phyloP scores from a whole-genome alignment of 2,329 filamentous ascomycete genomes.

The Coleophoma cylindrospora region DNA sequence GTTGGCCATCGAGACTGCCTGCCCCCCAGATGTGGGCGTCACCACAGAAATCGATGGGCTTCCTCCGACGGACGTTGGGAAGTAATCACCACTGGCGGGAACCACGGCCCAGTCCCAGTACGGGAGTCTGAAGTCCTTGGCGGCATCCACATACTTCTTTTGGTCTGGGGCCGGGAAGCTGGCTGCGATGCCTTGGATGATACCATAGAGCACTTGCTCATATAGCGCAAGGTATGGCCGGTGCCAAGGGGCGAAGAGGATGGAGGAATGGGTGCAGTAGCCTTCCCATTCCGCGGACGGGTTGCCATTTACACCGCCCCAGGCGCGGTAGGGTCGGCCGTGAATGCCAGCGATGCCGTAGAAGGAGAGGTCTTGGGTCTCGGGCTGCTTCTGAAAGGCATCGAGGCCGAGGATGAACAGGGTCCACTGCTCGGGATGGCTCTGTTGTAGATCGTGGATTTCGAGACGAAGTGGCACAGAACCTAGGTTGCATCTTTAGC shows the following conservation, averaged over 20 bases:
- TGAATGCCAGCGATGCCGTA: constrained; percentile 81
- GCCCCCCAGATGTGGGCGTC: constrained; percentile 28
- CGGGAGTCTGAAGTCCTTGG: constrained; percentile 34
- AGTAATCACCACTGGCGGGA: constrained; percentile 26
- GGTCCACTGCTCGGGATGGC: constrained; percentile 62
- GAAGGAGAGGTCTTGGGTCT: constrained; percentile 66
- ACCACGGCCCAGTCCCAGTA: constrained; percentile 44
- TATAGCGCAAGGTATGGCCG: constrained; percentile 68
- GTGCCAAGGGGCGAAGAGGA: constrained; percentile 79
- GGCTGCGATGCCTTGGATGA: constrained; percentile 42
- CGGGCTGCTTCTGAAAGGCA: constrained; percentile 59
- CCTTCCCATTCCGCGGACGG: constrained; percentile 14
- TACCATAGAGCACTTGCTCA: constrained; percentile 39
- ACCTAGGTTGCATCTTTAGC: constrained; percentile 5
- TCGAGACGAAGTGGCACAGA: constrained; percentile 49
- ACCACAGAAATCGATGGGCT: constrained; percentile 12
- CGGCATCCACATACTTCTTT: constrained; percentile 39
- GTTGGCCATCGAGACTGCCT: constrained; percentile 57
- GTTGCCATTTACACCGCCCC: constrained; percentile 47
- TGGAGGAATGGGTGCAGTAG: constrained; percentile 73
- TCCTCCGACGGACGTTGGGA: constrained; percentile 28
- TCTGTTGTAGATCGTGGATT: constrained; percentile 59
- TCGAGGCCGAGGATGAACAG: constrained; percentile 71
- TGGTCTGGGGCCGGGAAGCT: constrained; percentile 40
- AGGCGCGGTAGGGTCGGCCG: constrained; percentile 61